Conservation (phyloP, 331 rosid genomes). For the Acacia pycnantha region DNA sequence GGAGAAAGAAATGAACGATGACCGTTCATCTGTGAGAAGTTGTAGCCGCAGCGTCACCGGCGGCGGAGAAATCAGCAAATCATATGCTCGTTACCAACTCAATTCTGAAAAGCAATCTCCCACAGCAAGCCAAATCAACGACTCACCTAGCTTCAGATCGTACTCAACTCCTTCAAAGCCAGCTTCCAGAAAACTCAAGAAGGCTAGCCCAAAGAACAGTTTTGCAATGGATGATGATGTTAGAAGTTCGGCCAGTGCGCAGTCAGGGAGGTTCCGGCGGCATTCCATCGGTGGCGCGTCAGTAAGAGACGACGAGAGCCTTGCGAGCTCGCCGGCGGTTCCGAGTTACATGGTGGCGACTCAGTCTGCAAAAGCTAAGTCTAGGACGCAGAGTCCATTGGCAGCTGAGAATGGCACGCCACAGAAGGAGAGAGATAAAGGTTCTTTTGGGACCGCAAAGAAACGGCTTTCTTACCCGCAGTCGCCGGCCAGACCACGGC, state of each 20-base stretch:
- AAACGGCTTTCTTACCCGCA: slow-evolving; percentile 79
- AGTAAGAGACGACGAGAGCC: slow-evolving; percentile 74
- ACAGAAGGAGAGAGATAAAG: slow-evolving; percentile 54
- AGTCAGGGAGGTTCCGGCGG: slow-evolving; percentile 75
- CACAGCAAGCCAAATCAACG: slow-evolving; percentile 62
- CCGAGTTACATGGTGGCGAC: slow-evolving; percentile 92
- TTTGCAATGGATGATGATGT: slow-evolving; percentile 61
- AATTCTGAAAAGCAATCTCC: slow-evolving; percentile 84
- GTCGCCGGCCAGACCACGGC: slow-evolving; percentile 76
- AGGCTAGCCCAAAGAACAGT: slow-evolving; percentile 67
- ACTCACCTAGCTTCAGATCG: slow-evolving; percentile 52
- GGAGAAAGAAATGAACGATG: slow-evolving; percentile 71
- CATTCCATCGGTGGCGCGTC: slow-evolving; percentile 72
- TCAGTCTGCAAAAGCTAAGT: slow-evolving; percentile 83
- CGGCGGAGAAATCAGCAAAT: slow-evolving; percentile 90
- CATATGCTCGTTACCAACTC: slow-evolving; percentile 89
- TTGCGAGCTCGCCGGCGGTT: slow-evolving; percentile 67
- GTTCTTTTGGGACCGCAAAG: slow-evolving; percentile 63
- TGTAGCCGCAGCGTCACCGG: slow-evolving; percentile 48
- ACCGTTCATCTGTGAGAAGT: slow-evolving; percentile 62
- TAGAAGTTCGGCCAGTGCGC: slow-evolving; percentile 65
- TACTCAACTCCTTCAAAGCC: slow-evolving; percentile 74
- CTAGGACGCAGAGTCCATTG: slow-evolving; percentile 71
- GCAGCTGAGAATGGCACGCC: slow-evolving; percentile 59
- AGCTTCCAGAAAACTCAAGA: slow-evolving; percentile 52